These are phyloP conservation scores for Auriscalpium orientale DNA, from an alignment of 768 basidiomycete genomes.

Conservation along the genomic window DNA sequence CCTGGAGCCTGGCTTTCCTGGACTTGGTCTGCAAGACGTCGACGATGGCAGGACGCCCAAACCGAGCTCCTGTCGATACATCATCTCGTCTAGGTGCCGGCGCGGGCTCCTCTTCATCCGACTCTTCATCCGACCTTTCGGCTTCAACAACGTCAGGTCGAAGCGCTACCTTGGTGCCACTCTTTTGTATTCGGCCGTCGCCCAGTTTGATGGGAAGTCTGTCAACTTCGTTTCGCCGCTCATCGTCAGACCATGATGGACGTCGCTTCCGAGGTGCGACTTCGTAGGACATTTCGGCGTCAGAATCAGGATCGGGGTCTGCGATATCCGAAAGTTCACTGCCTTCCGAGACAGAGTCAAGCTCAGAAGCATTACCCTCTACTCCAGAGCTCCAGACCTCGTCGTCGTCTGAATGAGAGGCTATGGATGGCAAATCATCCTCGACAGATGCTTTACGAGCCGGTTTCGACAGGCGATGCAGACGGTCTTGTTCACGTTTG, in stretches of 20 bases:
- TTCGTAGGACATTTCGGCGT: slow-evolving; percentile 70
- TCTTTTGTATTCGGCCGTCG: slow-evolving; percentile 67
- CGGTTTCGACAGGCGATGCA: slow-evolving; percentile 63
- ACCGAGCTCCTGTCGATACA: slow-evolving; percentile 76
- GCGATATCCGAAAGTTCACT: slow-evolving; percentile 23
- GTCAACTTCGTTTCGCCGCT: slow-evolving; percentile 42
- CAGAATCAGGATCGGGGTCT: slow-evolving; percentile 39
- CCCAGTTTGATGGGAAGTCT: slow-evolving; percentile 83
- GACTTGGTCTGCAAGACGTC: slow-evolving; percentile 64
- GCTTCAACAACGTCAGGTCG: slow-evolving; percentile 19
- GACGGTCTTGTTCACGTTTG: slow-evolving; percentile 70
- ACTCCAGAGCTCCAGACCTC: slow-evolving; percentile 42
- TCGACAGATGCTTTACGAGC: slow-evolving; percentile 31
- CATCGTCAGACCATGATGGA: slow-evolving; percentile 37
- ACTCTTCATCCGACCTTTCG: slow-evolving; percentile 31
- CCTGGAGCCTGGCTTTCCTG: slow-evolving; percentile 56
- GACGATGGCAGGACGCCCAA: slow-evolving; percentile 75
- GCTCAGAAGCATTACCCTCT: slow-evolving; percentile 21
- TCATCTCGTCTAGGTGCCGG: slow-evolving; percentile 45
- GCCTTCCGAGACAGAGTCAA: slow-evolving; percentile 19
- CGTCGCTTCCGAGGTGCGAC: slow-evolving; percentile 45
- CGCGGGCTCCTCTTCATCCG: slow-evolving; percentile 16
- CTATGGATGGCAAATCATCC: slow-evolving; percentile 62
- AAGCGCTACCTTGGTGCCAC: slow-evolving; percentile 30
- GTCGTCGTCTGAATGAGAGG: slow-evolving; percentile 59